These are phyloP conservation scores for Lecanicillium sp. DNA, from an alignment of 2,329 filamentous ascomycete genomes.

Conservation along the genomic window DNA sequence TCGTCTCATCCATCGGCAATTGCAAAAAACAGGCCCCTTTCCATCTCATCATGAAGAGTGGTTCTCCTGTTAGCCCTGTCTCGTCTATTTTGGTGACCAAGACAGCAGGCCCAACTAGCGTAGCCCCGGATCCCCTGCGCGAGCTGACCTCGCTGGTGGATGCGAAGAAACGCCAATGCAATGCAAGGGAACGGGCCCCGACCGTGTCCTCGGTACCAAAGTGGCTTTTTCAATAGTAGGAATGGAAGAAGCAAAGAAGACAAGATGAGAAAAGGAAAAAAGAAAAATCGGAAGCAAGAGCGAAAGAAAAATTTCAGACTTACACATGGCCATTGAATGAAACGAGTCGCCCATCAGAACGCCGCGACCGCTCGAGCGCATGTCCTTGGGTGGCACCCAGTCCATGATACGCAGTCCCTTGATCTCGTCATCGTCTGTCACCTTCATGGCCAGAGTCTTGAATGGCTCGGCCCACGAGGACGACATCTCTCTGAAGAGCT, in stretches of 20 bases:
- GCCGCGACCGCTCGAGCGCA: conserved; percentile 34
- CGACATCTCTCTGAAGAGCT: conserved; percentile 38
- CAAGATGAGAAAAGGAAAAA: too few species aligned
- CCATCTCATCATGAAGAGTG: too few species aligned
- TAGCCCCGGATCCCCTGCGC: too few species aligned
- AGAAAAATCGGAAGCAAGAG: not conserved
- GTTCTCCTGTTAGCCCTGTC: too few species aligned
- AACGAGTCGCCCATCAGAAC: conserved; percentile 49
- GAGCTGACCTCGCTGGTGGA: too few species aligned
- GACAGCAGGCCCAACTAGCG: not conserved
- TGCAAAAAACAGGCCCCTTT: too few species aligned
- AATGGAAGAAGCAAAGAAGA: not conserved
- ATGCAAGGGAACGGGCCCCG: not conserved
- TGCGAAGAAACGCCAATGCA: too few species aligned
- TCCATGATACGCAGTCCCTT: conserved; percentile 43
- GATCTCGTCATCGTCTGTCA: conserved; percentile 36
- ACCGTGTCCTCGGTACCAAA: not conserved
- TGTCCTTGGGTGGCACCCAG: conserved; percentile 34
- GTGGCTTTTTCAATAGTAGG: not conserved
- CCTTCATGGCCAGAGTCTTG: conserved; percentile 31
- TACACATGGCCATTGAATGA: conserved; percentile 57
- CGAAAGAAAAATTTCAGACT: conserved; percentile 20
- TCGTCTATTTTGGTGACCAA: not conserved
- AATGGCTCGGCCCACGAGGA: conserved; percentile 46
- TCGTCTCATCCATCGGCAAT: too few species aligned